Evolutionary conservation across 441 rosid species (phyloP).

Genomic region (Gossypium davidsonii): DNA sequence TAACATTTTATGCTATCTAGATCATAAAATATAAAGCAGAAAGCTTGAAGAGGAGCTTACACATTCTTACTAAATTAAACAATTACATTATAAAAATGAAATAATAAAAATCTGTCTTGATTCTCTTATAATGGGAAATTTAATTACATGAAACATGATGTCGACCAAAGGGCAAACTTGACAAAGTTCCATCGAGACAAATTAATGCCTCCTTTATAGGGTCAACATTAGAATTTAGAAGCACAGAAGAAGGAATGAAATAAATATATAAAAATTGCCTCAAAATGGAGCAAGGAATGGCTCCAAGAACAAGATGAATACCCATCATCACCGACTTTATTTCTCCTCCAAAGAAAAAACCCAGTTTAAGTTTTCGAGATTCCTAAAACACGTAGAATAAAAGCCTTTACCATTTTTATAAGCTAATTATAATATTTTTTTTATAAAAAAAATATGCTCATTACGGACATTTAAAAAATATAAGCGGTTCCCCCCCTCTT

Average conservation of each 20-base stretch:
- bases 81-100: background rate
- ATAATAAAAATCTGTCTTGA: background rate
- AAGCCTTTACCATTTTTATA: conserved; percentile 20
- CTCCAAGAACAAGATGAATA: conserved; percentile 20
- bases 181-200: background rate
- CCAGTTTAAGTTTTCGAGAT: conserved; percentile 39
- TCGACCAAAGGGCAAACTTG: background rate
- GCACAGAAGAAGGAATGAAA: background rate
- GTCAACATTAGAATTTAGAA: background rate
- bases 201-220: background rate
- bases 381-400: conserved; percentile 32
- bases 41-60: background rate
- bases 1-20: background rate
- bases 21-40: background rate
- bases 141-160: background rate
- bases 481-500: conserved; percentile 13
- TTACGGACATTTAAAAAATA: background rate
- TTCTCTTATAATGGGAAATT: background rate
- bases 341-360: conserved; percentile 7
- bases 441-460: background rate
- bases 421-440: background rate
- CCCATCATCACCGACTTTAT: conserved; percentile 7
- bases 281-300: conserved; percentile 37
- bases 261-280: conserved; percentile 28
- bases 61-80: background rate